Conservation (phyloP, 805 yeast genomes). For the Pichia manshurica region DNA sequence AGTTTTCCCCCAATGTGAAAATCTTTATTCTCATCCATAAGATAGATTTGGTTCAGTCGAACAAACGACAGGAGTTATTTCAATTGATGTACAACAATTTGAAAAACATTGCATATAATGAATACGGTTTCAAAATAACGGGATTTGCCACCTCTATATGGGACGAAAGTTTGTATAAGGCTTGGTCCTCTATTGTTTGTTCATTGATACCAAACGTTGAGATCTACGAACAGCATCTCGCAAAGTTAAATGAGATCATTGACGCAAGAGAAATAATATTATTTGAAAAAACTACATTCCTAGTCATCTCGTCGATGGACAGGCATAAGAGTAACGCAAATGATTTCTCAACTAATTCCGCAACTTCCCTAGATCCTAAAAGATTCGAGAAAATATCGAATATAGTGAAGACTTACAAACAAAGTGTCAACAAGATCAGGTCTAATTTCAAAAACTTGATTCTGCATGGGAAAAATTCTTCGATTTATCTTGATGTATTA, state of each 20-base stretch:
- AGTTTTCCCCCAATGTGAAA: conserved; percentile 84
- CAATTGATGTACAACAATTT: conserved; percentile 78
- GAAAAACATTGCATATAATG: conserved; percentile 59
- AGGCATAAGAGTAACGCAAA: conserved; percentile 16
- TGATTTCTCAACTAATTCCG: background rate
- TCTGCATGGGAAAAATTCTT: conserved; percentile 46
- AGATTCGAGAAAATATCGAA: conserved; percentile 91
- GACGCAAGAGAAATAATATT: conserved; percentile 86
- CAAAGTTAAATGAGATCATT: conserved; percentile 64
- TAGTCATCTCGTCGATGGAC: conserved; percentile 64
- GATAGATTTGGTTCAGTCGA: conserved; percentile 90
- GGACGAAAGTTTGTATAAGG: conserved; percentile 94
- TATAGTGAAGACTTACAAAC: conserved; percentile 90
- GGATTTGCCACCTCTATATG: conserved; percentile 96
- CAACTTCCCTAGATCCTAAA: conserved; percentile 64
- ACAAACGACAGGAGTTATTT: conserved; percentile 78
- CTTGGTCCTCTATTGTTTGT: conserved; percentile 96
- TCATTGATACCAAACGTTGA: conserved; percentile 90
- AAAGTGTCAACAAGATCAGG: conserved; percentile 80
- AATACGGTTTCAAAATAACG: conserved; percentile 55
- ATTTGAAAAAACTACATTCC: conserved; percentile 89
- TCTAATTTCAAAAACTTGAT: conserved; percentile 76
- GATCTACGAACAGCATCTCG: conserved; percentile 66
- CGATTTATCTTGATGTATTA: conserved; percentile 32
- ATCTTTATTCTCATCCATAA: conserved; percentile 89